Evolutionary conservation across 495 filamentous ascomycete species (phyloP), one percentile per base, ranked within the genome.

Genomic region (Glutinoglossum americanum): DNA sequence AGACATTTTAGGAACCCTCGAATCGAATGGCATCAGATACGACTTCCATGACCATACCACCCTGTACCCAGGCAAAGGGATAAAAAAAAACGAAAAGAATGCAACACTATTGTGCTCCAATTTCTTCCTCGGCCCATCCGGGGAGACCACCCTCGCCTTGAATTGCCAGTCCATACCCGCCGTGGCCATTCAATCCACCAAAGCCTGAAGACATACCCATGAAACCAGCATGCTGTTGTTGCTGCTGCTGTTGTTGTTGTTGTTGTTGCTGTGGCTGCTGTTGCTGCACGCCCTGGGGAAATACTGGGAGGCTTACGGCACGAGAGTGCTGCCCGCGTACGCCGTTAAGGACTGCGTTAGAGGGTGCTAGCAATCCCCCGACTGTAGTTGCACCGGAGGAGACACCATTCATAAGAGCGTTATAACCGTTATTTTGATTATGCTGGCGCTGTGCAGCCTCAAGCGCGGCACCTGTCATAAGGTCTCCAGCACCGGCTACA

Each of bases 271-370:
- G 61, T 44, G 61, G 60, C 57, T 65, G 63, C 9, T 58, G 60
- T 44, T 59, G 61, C 28, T 67, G 65, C 21, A 73, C 72, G 47
- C 80, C 79, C 64, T 81, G 80, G 0, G 78, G 76, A 65, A 82
- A 82, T 5, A 77, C 87, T 0, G 88, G 88, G 60, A 94, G 70
- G 64, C 85, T 90, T 57, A 92, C 85, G 44, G 88, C 85, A 32
- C 88, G 83, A 63, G 80, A 83, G 69, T 94, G 88, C 62, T 85
- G 83, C 28, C 77, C 78, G 39, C 85, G 80, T 32, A 72, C 73
- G 21, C 72, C 72, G 59, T 72, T 78, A 56, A 78, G 65, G 57
- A 64, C 72, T 48, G 67, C 63, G 64, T 78, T 81, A 35, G 77
- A 77, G 23, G 87, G 87, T 25, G 86, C 84, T 4, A 89, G 81